Evolutionary conservation across 2,329 filamentous ascomycete genomes (phyloP).

Genomic region (Stylonectria norvegica): DNA sequence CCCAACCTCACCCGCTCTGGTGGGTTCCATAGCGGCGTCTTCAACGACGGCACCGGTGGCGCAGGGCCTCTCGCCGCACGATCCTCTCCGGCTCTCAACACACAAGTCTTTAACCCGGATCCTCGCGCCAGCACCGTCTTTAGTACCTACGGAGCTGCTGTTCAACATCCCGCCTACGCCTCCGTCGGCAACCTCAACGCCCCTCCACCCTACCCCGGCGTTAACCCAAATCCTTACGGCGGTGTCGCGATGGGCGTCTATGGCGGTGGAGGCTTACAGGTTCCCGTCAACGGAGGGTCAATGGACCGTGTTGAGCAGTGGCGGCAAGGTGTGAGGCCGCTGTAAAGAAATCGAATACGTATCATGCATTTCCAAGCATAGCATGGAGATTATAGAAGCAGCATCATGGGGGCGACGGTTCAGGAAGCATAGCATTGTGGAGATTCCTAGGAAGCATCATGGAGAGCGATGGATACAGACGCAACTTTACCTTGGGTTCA

Average conservation of each 20-base stretch:
- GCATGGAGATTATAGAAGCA: too few species aligned
- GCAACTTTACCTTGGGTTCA: too few species aligned
- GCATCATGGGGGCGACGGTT: too few species aligned
- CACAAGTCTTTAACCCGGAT: constrained; percentile 22
- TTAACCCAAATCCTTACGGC: constrained; percentile 21
- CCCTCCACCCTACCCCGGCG: constrained; percentile 15
- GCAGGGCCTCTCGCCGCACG: constrained; percentile 22
- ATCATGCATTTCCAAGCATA: too few species aligned
- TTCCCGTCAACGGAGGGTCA: constrained; percentile 25
- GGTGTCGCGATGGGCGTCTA: constrained; percentile 26
- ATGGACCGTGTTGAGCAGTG: constrained; percentile 41
- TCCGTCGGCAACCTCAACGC: constrained; percentile 11
- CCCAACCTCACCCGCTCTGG: constrained; percentile 36
- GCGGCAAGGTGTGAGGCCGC: constrained; percentile 43
- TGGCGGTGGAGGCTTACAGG: constrained; percentile 27
- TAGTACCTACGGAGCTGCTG: constrained; percentile 28
- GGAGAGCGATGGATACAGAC: too few species aligned
- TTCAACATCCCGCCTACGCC: constrained; percentile 25
- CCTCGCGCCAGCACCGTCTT: constrained; percentile 30
- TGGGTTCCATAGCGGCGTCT: constrained; percentile 51
- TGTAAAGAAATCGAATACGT: too few species aligned
- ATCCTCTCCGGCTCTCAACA: constrained; percentile 27
- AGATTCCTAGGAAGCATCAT: too few species aligned
- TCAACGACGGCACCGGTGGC: constrained; percentile 52
- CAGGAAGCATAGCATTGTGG: too few species aligned